Conservation (phyloP, 345 rosid genomes). For the Salix exigua region DNA sequence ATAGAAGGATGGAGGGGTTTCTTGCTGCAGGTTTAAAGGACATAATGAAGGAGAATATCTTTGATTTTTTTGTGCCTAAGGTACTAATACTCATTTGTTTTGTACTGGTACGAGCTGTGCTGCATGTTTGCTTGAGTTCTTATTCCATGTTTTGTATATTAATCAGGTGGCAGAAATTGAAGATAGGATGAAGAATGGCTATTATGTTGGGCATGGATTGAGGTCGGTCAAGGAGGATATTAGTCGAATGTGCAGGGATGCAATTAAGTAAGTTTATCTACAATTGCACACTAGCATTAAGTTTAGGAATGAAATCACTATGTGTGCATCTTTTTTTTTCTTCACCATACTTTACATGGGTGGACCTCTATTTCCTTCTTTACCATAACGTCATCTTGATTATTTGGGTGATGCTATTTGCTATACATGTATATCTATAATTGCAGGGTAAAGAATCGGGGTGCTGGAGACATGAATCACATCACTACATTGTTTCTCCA, state of each 20-base stretch:
- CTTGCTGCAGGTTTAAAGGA: conserved; percentile 81
- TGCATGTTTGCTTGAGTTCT: conserved; percentile 14
- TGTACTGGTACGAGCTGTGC: background rate
- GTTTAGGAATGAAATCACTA: background rate
- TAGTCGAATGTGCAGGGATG: conserved; percentile 97
- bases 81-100: conserved; percentile 29
- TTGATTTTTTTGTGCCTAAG: conserved; percentile 85
- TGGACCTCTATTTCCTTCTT: background rate
- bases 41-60: conserved; percentile 89
- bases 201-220: conserved; percentile 80
- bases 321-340: background rate
- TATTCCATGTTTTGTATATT: conserved; percentile 16
- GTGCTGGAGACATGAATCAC: conserved; percentile 73
- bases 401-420: conserved; percentile 10
- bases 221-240: conserved; percentile 89
- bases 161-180: conserved; percentile 85
- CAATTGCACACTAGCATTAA: background rate
- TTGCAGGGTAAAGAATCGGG: conserved; percentile 72
- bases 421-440: conserved; percentile 12
- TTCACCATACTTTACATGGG: background rate
- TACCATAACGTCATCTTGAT: background rate
- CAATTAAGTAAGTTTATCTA: conserved; percentile 70
- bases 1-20: conserved; percentile 89
- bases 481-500: conserved; percentile 69
- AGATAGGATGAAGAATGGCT: conserved; percentile 74